Evolutionary conservation across 2,329 filamentous ascomycete genomes (phyloP), one percentile per base, ranked within the genome.

Genomic region (Cryphonectria parasitica): DNA sequence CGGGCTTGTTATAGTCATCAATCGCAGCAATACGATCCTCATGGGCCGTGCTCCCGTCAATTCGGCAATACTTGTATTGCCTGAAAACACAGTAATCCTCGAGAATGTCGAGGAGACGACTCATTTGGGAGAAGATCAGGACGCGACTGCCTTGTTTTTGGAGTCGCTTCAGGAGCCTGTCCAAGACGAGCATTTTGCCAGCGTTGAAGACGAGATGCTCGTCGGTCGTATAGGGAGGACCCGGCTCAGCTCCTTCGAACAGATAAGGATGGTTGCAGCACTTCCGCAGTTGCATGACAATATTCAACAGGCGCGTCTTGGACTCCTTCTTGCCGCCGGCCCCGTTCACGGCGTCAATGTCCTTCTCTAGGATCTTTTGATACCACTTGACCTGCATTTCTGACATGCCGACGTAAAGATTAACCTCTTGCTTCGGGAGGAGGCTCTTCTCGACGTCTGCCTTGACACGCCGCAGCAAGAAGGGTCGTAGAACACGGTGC

Each of bases 371-470:
- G 76, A 99, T 99, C 84, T 98, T 98, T 81, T 97, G 92, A 79
- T 99, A 99, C 95, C 96, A 99, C 79, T 96, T 97, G 75, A 98
- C 89, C 80, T 99, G 96, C 96, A 99, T 99, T 70, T 98, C 95
- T 0, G 96, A 95, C 95, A 99, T 98, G 75, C 95, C 96, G 75
- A 99, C 91, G 78, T 98, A 99, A 39, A 99, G 83, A 75, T 99
- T 99, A 77, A 98, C 85, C 80, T 99, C 96, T 81, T 98, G 98
- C 86, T 99, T 99, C 2, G 96, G 96, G 67, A 98, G 83, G 73
- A 99, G 84, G 78, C 95, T 98, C 87, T 99, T 99, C 81, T 99
- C 96, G 5, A 99, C 96, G 80, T 99, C 96, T 74, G 90, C 93
- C 87, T 99, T 99, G 77, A 99, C 96, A 81, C 96, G 93, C 73